Percentiles rank a stretch among this genome's conserved stretches.
Evolutionary conservation across 2,329 filamentous ascomycete genomes (phyloP).

Genomic region (Magnaporthales sp.): DNA sequence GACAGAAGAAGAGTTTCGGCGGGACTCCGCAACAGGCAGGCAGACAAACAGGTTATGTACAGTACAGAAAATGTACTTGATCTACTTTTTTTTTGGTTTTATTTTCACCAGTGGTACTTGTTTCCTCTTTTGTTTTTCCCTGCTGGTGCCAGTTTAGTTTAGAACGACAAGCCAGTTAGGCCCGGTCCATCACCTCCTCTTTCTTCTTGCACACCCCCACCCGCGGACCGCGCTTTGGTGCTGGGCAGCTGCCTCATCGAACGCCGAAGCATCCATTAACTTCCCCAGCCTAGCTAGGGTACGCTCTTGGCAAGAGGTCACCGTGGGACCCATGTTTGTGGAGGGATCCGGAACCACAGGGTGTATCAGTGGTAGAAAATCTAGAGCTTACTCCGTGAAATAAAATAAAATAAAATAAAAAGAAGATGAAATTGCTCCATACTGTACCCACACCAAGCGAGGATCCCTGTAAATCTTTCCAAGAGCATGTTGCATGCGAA

Average conservation of each 20-base stretch:
- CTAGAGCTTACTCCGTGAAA: neutral
- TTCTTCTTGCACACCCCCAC: neutral
- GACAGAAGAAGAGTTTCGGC: neutral
- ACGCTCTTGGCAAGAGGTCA: neutral
- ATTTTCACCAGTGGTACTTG: neutral
- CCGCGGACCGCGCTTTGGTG: neutral
- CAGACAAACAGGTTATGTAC: neutral
- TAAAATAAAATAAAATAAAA: neutral
- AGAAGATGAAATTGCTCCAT: neutral
- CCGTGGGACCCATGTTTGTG: neutral
- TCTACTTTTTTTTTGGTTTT: neutral
- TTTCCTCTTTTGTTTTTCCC: neutral
- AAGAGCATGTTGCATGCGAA: neutral
- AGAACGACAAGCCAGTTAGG: neutral
- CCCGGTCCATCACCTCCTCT: neutral
- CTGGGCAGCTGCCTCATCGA: slow-evolving; percentile 1
- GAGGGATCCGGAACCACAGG: neutral
- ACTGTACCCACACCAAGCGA: neutral
- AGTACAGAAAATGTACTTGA: neutral
- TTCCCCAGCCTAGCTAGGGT: neutral
- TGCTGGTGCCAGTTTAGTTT: neutral
- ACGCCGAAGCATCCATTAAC: neutral
- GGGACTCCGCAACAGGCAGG: neutral
- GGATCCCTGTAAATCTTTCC: neutral
- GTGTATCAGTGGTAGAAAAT: neutral